A percentile compares a stretch with the other conserved stretches of the same genome.
These are phyloP conservation scores for Hypericum androsaemum DNA, from an alignment of 345 rosid species.

Conservation along the genomic window DNA sequence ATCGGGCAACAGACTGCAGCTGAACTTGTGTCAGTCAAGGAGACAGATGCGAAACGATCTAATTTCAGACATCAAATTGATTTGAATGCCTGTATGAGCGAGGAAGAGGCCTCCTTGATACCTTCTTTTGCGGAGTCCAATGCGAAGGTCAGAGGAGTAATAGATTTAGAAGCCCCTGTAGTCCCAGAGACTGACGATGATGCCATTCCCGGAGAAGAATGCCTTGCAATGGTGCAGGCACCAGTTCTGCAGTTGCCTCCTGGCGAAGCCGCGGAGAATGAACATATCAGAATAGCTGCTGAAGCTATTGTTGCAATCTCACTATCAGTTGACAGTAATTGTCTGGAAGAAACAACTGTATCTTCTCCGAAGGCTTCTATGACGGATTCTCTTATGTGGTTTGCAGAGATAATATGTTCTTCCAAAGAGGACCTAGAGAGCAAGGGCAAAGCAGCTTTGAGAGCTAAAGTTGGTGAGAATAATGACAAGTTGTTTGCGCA, in stretches of 20 bases:
- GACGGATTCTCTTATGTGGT: slow-evolving; percentile 58
- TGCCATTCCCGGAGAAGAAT: slow-evolving; percentile 28
- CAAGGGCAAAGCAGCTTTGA: slow-evolving; percentile 28
- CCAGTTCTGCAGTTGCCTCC: slow-evolving; percentile 18
- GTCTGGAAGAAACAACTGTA: slow-evolving; percentile 27
- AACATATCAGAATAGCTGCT: slow-evolving; percentile 46
- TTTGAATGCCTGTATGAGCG: slow-evolving; percentile 51
- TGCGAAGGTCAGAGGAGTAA: slow-evolving; percentile 30
- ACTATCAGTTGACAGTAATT: slow-evolving; percentile 16
- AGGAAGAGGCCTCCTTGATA: slow-evolving; percentile 49
- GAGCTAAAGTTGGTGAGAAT: slow-evolving; percentile 22
- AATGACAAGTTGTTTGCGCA: slow-evolving; percentile 33
- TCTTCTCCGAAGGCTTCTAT: slow-evolving; percentile 26
- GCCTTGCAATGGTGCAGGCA: slow-evolving; percentile 20
- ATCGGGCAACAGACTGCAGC: slow-evolving; percentile 22
- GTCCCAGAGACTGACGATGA: slow-evolving; percentile 45
- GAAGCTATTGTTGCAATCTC: slow-evolving; percentile 78
- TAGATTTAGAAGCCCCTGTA: slow-evolving; percentile 76
- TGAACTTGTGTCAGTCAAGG: slow-evolving; percentile 25
- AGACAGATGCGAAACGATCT: slow-evolving; percentile 25
- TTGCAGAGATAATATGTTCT: slow-evolving; percentile 50
- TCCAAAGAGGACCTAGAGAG: slow-evolving; percentile 43
- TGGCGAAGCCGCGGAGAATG: slow-evolving; percentile 30
- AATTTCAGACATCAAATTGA: slow-evolving; percentile 47
- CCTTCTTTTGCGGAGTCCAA: slow-evolving; percentile 20